Evolutionary conservation across 192 early-diverging fungal genomes (phyloP), one percentile per base, ranked within the genome.

Genomic region (Haplosporangium gracile): DNA sequence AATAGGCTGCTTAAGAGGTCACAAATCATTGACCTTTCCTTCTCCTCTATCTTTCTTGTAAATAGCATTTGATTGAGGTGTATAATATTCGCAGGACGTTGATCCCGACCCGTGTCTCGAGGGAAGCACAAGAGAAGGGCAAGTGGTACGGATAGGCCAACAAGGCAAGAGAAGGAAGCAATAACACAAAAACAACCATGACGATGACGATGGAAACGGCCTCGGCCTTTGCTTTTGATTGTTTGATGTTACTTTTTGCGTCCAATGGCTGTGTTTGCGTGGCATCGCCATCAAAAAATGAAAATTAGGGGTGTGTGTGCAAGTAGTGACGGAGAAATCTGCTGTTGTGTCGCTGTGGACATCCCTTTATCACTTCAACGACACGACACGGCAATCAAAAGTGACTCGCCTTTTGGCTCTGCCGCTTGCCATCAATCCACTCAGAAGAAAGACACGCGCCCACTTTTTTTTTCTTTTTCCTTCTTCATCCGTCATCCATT

Each of bases 61-160:
- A 36, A n/a, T 83, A 94, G 93, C 89, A 94, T 40, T 88, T 96
- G 9, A 93, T 95, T 34, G 89, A 94, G 22, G 90, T 90, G 5
- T 97, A 94, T 78, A 82, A 88, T 51, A 95, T 97, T 55, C 72
- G 68, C 22, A 69, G 88, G 39, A 84, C 92, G 16, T 88, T 90
- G 55, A 96, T 97, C 75, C 95, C 95, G 1, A 93, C 91, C 9
- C 89, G 94, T 38, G 57, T 80, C 4, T 72, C 38, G 0, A 83
- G 65, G 53, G 75, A 83, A 63, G 57, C 43, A 29, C 72, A 75
- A 38, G 76, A 71, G 60, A 82, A 82, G 51, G 87, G 87, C 34
- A 89, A 89, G 65, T 91, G 91, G 91, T 90, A 90, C 47, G 89
- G 88, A 4, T 89, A 86, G 49, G 15, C 15, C 2, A 16, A 16